These are phyloP conservation scores for Linnemannia exigua DNA, from an alignment of 192 early-diverging fungal genomes.

Conservation along the genomic window DNA sequence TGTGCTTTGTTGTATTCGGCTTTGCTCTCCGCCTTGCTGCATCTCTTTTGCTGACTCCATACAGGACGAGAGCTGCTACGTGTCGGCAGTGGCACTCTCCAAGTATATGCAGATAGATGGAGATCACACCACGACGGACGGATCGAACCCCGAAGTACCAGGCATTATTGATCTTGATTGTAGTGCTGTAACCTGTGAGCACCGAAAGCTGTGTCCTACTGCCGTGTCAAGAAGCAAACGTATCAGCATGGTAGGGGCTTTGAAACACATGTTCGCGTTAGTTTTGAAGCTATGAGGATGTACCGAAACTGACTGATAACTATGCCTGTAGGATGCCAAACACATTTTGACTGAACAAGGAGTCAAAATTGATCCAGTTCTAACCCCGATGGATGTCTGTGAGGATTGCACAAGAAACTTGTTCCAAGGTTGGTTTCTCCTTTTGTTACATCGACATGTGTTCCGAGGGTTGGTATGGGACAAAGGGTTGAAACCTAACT, in stretches of 20 bases:
- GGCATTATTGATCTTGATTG: conserved; percentile 11
- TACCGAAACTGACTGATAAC: neutral
- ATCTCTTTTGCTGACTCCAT: neutral
- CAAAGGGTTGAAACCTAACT: neutral
- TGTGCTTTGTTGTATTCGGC: neutral
- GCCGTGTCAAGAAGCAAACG: conserved; percentile 30
- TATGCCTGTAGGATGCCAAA: conserved; percentile 12
- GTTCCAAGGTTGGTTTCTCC: conserved; percentile 28
- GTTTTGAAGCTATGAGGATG: neutral
- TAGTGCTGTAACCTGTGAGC: conserved; percentile 31
- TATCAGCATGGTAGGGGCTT: conserved; percentile 31
- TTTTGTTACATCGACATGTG: neutral
- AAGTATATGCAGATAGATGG: conserved; percentile 10
- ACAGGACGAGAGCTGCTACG: conserved; percentile 29
- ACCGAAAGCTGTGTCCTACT: conserved; percentile 37
- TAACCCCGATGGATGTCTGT: conserved; percentile 35
- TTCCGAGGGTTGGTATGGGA: neutral
- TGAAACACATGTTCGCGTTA: neutral
- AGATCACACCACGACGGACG: neutral
- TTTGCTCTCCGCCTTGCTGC: neutral
- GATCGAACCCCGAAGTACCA: neutral
- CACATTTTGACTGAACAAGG: conserved; percentile 1
- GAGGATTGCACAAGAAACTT: conserved; percentile 13
- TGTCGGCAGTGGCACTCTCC: conserved; percentile 7
- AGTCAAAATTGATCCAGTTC: conserved; percentile 10